Base-by-base conservation (phyloP, 2,329 filamentous ascomycete species). In the Fusarium dimerum region DNA sequence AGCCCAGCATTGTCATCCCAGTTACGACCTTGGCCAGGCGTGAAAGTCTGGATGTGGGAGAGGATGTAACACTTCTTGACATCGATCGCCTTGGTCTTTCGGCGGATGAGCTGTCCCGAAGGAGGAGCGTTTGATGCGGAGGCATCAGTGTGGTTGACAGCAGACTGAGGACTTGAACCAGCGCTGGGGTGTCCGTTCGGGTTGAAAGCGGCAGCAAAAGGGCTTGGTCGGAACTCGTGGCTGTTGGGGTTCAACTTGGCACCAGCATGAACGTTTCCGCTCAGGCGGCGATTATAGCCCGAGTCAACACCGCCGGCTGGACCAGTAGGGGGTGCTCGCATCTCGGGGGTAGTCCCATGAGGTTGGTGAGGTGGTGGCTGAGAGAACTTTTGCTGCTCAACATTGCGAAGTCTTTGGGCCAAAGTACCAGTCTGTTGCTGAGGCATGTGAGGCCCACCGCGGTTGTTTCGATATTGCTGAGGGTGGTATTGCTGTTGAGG, bases 191-290 rank as follows among this genome's bases (percentile, higher is more conserved):
- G 77, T 5, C 79, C 77, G 20, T 75, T 89, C 6, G 89, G 93
- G 61, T 86, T 93, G 73, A 99, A 97, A 2, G 87, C 80, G 42
- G 83, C 82, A 1, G 92, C 92, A 56, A 88, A 88, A 5, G 90
- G 86, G 64, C 88, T 95, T 16, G 93, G 94, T 59, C 88, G 86
- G 73, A 97, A 97, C 65, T 96, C 92, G 66, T 83, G 78, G 61
- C 79, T 86, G 63, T 84, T 85, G 7, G 84, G 84, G 57, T 87
- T 87, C 61, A 87, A 67, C 69, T 85, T 84, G 43, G 76, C 76
- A 5, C 76, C 74, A 63, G 82, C 73, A 47, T 81, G 81, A 12
- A 77, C 73, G n/a, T 79, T 69, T 45, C 75, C 77, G 55, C 78
- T 80, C 43, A 80, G 65, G 43, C 84, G 76, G 63, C 81, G 76